phyloP scores from a whole-genome alignment of 768 basidiomycete genomes.

The Mycena galopus region DNA sequence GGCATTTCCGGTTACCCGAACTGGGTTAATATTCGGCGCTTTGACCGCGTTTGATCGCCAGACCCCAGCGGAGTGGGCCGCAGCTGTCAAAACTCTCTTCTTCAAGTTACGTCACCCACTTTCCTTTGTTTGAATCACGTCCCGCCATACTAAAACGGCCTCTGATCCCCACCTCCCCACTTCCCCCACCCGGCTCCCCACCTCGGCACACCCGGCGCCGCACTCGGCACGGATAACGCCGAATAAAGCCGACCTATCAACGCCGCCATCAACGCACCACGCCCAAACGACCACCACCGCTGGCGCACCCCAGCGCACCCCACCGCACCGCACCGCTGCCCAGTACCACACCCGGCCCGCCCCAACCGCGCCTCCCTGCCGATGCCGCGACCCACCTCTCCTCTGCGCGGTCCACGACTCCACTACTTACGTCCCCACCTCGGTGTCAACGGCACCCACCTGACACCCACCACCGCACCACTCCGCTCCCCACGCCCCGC shows the following conservation, averaged over 20 bases:
- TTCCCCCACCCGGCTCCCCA: not conserved
- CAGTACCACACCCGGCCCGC: not conserved
- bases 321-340: not conserved
- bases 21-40: conserved; percentile 1
- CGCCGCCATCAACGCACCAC: not conserved
- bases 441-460: not conserved
- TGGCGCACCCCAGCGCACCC: no score
- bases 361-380: not conserved
- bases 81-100: conserved; percentile 2
- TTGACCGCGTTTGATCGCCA: conserved; percentile 5
- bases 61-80: conserved; percentile 2
- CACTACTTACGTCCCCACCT: not conserved
- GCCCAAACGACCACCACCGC: no score
- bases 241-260: conserved; percentile 1
- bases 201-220: not conserved
- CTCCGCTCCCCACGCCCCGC: not conserved
- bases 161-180: not conserved
- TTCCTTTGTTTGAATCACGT: not conserved
- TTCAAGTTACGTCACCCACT: not conserved
- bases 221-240: not conserved
- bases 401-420: not conserved
- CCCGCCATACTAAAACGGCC: no score
- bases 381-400: not conserved
- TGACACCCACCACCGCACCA: not conserved
- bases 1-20: not conserved